Evolutionary conservation across 306 rosid genomes (phyloP).

Genomic region (Cicer chorassanicum): DNA sequence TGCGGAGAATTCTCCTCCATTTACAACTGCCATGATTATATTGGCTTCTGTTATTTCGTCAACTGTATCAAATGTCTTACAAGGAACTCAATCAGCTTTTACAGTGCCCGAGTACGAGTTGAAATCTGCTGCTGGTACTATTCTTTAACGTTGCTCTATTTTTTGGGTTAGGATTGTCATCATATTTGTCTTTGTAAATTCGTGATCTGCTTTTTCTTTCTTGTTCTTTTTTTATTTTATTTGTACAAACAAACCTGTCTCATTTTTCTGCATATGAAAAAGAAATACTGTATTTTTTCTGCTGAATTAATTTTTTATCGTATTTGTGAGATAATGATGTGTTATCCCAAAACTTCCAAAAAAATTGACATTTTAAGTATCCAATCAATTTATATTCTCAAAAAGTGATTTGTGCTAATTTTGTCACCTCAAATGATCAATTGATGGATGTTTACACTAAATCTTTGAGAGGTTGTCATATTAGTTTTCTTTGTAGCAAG

Average conservation of each 20-base stretch:
- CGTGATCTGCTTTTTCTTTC: not conserved
- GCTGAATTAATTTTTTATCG: conserved; percentile 31
- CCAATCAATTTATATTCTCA: not conserved
- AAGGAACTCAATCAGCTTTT: conserved; percentile 89
- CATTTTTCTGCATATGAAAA: conserved; percentile 7
- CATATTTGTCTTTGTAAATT: conserved; percentile 14
- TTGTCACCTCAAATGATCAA: not conserved
- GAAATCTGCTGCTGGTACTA: conserved; percentile 98
- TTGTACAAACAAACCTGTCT: conserved; percentile 3
- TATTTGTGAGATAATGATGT: not conserved
- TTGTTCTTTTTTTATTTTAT: conserved; percentile 7
- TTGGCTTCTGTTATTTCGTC: conserved; percentile 98
- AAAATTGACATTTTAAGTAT: conserved; percentile 21
- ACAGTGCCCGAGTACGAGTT: conserved; percentile 87
- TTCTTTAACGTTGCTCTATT: conserved; percentile 31
- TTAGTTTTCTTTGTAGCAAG: not conserved
- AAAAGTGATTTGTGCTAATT: not conserved
- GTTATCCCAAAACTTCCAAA: conserved; percentile 3
- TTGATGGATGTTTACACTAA: not conserved
- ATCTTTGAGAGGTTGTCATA: not conserved
- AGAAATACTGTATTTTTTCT: conserved; percentile 11
- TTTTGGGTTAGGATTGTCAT: conserved; percentile 10
- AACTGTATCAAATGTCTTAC: conserved; percentile 88
- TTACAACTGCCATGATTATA: conserved; percentile 98
- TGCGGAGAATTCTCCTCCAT: conserved; percentile 98